Base-by-base conservation (phyloP, 768 basidiomycete genomes). In the Chalciporus chontae region DNA sequence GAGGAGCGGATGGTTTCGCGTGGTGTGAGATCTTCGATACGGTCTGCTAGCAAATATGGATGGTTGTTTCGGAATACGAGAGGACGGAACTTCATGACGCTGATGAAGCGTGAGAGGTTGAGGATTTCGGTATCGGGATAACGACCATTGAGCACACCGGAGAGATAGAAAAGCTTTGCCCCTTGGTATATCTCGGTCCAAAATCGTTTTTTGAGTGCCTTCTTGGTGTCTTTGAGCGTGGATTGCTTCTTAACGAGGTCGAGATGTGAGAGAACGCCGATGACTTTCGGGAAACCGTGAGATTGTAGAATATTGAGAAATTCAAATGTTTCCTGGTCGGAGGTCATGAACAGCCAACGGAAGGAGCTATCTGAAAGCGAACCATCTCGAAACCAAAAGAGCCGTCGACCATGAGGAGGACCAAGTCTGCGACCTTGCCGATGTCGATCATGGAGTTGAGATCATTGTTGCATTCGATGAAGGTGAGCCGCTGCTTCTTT, bases 101-200 rank as follows among this genome's bases (percentile, higher is more conserved):
- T 84, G 59, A 99, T 90, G 77, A 98, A 99, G 36, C 95, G 87
- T 19, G 88, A 88, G 52, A 99, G 85, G 66, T 98, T 96, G 61
- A 94, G 80, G 58, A 97, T 94, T 72, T 99, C 96, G 17, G 82
- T 84, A 69, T 99, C 96, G 26, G 96, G 94, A 68, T 98, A 97
- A 36, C 94, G 90, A 17, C 96, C 96, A 59, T 98, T 97, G 60
- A 98, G 79, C 27, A 97, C 91, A 15, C 95, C 96, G 3, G 91
- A 94, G 44, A 98, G 84, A 68, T 96, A 97, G 72, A 97, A 98
- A 8, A 99, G 83, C 67, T 99, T 99, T 26, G 96, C 95, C 43
- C 96, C 96, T 61, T 94, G 90, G 68, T 98, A 98, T 11, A 99
- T 98, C 69, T 99, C 96, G 0, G 94, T 92, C 96, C 96, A 99